These are phyloP conservation scores for Psilocybe cyanescens DNA, from an alignment of 768 basidiomycete genomes.

Conservation along the genomic window DNA sequence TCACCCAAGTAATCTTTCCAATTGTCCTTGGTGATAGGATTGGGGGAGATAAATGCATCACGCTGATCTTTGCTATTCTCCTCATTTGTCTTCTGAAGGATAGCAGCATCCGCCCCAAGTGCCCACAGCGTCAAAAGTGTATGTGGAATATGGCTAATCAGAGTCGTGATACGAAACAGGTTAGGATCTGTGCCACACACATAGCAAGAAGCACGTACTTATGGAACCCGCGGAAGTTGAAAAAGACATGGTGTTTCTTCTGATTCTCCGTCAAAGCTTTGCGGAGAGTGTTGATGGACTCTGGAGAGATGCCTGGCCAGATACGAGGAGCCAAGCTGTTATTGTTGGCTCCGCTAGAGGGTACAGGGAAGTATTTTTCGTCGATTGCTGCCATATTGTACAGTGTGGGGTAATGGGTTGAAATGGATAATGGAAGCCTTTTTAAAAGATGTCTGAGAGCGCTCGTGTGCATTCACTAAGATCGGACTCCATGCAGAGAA, in stretches of 20 bases:
- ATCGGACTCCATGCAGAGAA: neutral
- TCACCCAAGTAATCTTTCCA: slow-evolving; percentile 62
- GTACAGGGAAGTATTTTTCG: neutral
- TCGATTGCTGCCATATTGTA: neutral
- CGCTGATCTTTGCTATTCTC: slow-evolving; percentile 39
- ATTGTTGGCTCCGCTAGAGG: neutral
- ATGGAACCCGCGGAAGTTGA: slow-evolving; percentile 49
- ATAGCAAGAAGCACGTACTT: slow-evolving; percentile 33
- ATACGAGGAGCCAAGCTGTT: neutral
- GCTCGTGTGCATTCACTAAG: neutral
- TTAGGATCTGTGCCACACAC: too few relatives aligned
- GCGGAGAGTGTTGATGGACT: slow-evolving; percentile 30
- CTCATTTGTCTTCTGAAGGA: slow-evolving; percentile 42
- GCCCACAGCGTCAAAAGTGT: slow-evolving; percentile 61
- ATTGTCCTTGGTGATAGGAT: slow-evolving; percentile 47
- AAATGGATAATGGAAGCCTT: too few relatives aligned
- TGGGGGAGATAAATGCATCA: slow-evolving; percentile 46
- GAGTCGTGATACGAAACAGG: neutral
- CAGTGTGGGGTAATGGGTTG: neutral
- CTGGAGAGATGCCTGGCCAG: slow-evolving; percentile 27
- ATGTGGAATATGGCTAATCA: slow-evolving; percentile 55
- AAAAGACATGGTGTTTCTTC: slow-evolving; percentile 49
- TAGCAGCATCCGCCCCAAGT: slow-evolving; percentile 52
- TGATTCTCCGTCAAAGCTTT: slow-evolving; percentile 52
- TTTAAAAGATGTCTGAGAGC: neutral